Base-by-base conservation (phyloP, 306 rosid species). In the Notholithocarpus densiflorus region DNA sequence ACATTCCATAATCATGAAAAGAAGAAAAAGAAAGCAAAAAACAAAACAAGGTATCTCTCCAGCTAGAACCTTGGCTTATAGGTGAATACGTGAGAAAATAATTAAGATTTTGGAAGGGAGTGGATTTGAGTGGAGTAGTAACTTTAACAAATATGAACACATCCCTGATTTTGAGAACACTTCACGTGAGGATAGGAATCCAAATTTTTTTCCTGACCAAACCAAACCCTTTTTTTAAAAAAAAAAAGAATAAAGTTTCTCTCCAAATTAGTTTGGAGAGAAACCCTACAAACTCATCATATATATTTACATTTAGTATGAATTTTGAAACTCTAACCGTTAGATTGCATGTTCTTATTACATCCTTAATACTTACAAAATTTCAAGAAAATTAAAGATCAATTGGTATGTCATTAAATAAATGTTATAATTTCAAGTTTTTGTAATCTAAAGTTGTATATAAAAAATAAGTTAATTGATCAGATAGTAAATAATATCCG, bases 131-230 rank as follows among this genome's bases (percentile, higher is more conserved):
- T 82, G 89, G 87, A 76, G 78, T 84, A 73, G 88, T 78, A 78
- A 85, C 80, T 88, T 90, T 64, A 56, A 79, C 84, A 86, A 43
- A 75, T 72, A 80, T 71, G 73, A 86, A 86, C 92, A 91, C 76
- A 85, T 90, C 89, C 91, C 98, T 75, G 84, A 86, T 92, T 90
- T 94, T 86, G 97, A 94, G 96, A 93, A 75, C 37, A 81, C 66
- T 77, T 68, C 97, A 92, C 97, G 96, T 90, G 98, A 85, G 87
- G 72, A 79, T 74, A 76, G 84, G 89, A 91, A 90, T 86, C 87
- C 83, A 34, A 71, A 74, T 9, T 81, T 79, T 27, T 71, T 66
- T 71, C 72, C 78, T 77, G 56, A 32, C 76, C 86, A 81, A 74
- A 80, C 85, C 81, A 75, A 77, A 81, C 73, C 48, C 79, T 57